These are phyloP conservation scores for Sugiyamaella smithiae DNA, from an alignment of 805 yeast species.

Conservation along the genomic window DNA sequence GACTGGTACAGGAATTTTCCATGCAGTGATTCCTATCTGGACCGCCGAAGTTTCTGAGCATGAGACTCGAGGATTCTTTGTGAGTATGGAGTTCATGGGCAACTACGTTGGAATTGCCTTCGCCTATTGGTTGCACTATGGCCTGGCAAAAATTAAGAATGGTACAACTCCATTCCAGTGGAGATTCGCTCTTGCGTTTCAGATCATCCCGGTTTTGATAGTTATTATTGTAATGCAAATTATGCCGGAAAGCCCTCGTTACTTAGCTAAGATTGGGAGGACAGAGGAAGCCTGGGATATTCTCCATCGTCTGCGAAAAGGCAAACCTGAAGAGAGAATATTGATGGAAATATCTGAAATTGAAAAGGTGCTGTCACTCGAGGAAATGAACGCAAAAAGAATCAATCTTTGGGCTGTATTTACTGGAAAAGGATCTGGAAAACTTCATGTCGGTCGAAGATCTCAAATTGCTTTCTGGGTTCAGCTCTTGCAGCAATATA, in stretches of 20 bases:
- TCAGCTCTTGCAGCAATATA: conserved; percentile 56
- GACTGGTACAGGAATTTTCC: conserved; percentile 27
- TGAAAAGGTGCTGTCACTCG: conserved; percentile 7
- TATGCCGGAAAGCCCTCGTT: conserved; percentile 17
- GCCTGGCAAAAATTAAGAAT: conserved; percentile 9
- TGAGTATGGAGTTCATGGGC: conserved; percentile 12
- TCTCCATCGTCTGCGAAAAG: conserved; percentile 4
- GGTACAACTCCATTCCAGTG: conserved; percentile 57
- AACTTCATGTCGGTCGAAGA: conserved; percentile 10
- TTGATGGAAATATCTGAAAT: conserved; percentile 5
- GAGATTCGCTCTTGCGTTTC: conserved; percentile 13
- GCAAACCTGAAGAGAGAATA: conserved; percentile 3
- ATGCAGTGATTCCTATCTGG: conserved; percentile 58
- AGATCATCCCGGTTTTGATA: conserved; percentile 37
- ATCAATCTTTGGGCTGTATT: conserved; percentile 8
- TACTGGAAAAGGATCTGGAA: conserved; percentile 12
- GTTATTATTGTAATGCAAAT: conserved; percentile 55
- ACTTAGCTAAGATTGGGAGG: conserved; percentile 5
- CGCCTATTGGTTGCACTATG: conserved; percentile 30
- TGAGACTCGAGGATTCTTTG: conserved; percentile 63
- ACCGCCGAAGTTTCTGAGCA: conserved; percentile 76
- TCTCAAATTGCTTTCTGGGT: conserved; percentile 3
- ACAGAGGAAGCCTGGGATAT: conserved; percentile 11
- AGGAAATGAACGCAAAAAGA: conserved; percentile 4
- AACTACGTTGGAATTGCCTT: conserved; percentile 34